Percentiles rank a stretch among this genome's conserved stretches.
Conservation (phyloP, 139 green algal species). For the Mesotaenium endlicherianum region DNA sequence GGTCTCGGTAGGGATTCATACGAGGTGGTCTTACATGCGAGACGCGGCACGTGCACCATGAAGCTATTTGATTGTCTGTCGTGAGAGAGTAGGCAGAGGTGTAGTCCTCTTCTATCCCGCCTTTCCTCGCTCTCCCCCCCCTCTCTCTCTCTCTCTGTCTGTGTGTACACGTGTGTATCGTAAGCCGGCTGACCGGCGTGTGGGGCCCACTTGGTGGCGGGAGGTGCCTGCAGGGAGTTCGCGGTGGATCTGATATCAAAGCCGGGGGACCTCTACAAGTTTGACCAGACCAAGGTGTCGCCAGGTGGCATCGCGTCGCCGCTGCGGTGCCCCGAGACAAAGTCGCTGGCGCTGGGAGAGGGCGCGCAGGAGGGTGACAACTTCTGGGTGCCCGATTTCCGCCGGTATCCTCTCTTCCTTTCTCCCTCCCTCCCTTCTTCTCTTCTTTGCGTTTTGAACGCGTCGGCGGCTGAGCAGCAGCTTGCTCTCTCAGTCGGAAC, state of each 20-base stretch:
- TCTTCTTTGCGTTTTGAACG: too few species aligned
- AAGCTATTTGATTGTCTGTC: neutral
- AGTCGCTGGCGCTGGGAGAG: conserved; percentile 18
- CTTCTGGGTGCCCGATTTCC: conserved; percentile 9
- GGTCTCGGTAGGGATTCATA: neutral
- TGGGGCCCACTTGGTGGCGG: too few species aligned
- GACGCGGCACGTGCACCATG: neutral
- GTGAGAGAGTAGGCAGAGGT: too few species aligned
- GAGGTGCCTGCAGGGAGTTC: conserved; percentile 12
- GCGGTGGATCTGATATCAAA: conserved; percentile 25
- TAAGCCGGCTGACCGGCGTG: too few species aligned
- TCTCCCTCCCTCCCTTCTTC: neutral
- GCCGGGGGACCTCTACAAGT: neutral
- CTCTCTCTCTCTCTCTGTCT: too few species aligned
- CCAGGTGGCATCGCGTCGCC: neutral
- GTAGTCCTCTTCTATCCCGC: too few species aligned
- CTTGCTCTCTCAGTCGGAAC: too few species aligned
- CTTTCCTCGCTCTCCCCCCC: too few species aligned
- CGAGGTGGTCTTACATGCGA: neutral
- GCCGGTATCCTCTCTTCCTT: neutral
- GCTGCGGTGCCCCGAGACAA: conserved; percentile 11
- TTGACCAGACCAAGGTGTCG: neutral
- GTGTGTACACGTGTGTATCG: too few species aligned
- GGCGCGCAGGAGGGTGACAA: neutral
- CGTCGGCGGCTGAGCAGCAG: too few species aligned